Conservation (phyloP, 305 asterid genomes). For the Rubia peregrina region DNA sequence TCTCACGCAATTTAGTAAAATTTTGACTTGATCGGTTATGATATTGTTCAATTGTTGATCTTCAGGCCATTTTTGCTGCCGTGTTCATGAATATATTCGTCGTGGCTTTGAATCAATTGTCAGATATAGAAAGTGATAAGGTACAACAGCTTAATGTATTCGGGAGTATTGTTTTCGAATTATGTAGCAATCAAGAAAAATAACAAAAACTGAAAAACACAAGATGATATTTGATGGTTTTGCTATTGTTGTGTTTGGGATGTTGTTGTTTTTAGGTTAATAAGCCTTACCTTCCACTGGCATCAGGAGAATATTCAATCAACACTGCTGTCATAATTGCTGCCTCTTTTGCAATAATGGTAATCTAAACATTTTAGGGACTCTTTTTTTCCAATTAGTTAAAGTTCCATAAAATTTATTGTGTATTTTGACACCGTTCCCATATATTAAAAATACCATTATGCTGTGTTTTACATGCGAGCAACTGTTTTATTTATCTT, state of each 20-base stretch:
- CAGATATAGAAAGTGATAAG: constrained; percentile 96
- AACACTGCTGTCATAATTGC: constrained; percentile 58
- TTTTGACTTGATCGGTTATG: neutral
- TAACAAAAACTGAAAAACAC: neutral
- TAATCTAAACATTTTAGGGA: constrained; percentile 19
- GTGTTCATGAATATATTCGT: constrained; percentile 86
- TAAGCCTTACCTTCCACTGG: constrained; percentile 97
- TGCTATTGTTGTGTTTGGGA: neutral
- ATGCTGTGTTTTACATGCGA: neutral
- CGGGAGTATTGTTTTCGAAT: neutral
- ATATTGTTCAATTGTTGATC: neutral
- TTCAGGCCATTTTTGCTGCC: constrained; percentile 89
- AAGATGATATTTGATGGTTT: neutral
- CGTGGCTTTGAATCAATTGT: constrained; percentile 83
- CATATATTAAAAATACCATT: too few species aligned
- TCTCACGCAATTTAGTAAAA: constrained; percentile 5
- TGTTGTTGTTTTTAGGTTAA: constrained; percentile 52
- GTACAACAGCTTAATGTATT: constrained; percentile 23
- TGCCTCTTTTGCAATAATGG: constrained; percentile 73
- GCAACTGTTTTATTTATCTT: constrained; percentile 11
- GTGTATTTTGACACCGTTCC: neutral
- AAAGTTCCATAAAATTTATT: neutral
- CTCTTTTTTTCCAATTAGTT: neutral
- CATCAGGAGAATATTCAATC: constrained; percentile 85
- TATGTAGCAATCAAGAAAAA: neutral